Base-by-base conservation (phyloP, 73 alveolate genomes). In the Tetrahymena thermophila region DNA sequence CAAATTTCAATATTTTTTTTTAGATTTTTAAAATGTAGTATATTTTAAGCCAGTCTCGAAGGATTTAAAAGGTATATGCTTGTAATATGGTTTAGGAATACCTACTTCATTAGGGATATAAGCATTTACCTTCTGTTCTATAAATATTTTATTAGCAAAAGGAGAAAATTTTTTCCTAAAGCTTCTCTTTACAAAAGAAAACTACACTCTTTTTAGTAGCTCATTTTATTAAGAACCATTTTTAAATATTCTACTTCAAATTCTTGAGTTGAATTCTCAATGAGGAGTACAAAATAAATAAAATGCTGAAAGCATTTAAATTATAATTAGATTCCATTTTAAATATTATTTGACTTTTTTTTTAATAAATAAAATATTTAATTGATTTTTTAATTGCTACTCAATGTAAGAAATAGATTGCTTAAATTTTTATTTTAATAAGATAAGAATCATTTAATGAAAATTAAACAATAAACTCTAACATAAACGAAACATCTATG, bases 1-100 rank as follows among this genome's bases (percentile, higher is more conserved):
- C 98, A 98, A 93, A 97, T 94, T 95, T 98, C 99, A 83, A 98
- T 95, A 94, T 97, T 98, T 71, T 97, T 95, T 95, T 93, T 95
- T 19, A 99, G 99, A 94, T 98, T 98, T 44, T 95, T 96, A 83
- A 96, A 96, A 94, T 98, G 99, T 38, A 99, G 98, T 99, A 99
- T 98, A 94, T 98, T 96, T n/a, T 40, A 99, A 97, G 31, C 99
- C 99, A 31, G 98, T 98, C 93, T 98, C 99, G 93, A 98, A 96
- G 23, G 99, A 99, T 94, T 97, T 97, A 96, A 98, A 99, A 40
- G 99, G 99, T 21, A 99, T 98, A 94, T 96, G 97, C 35, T 94
- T 94, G 21, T 99, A 99, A 96, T 99, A 99, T 10, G 99, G 99
- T 58, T 97, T 96, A n/a, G 98, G 97, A 95, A 97, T 96, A 94